These are phyloP conservation scores for Lenwebbia sp. DNA, from an alignment of 345 rosid genomes.

Conservation along the genomic window DNA sequence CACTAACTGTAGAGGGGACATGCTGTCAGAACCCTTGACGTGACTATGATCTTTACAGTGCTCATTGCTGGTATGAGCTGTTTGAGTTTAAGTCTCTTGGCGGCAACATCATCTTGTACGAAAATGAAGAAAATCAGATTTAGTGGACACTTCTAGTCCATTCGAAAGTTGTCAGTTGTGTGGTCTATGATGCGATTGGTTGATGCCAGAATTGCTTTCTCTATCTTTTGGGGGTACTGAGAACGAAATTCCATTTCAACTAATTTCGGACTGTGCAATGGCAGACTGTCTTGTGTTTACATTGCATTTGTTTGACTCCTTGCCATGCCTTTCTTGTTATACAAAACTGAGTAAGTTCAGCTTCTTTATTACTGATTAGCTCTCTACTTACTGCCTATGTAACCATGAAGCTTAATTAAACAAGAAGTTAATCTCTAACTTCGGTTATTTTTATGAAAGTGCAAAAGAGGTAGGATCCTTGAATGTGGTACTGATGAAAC, in stretches of 20 bases:
- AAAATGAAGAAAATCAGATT: neutral
- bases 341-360: neutral
- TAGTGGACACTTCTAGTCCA: neutral
- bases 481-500: neutral
- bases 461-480: neutral
- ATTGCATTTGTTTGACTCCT: neutral
- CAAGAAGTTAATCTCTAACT: neutral
- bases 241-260: neutral
- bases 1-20: neutral
- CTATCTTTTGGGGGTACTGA: neutral
- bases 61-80: neutral
- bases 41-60: neutral
- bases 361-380: neutral
- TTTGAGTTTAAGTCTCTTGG: neutral
- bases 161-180: neutral
- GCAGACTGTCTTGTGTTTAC: neutral
- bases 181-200: neutral
- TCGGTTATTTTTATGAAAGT: neutral
- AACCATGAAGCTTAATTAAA: neutral
- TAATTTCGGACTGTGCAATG: neutral
- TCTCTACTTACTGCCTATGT: neutral
- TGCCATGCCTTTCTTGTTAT: constrained; percentile 5
- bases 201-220: neutral
- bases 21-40: neutral
- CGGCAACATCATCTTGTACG: neutral